phyloP scores from a whole-genome alignment of 805 yeast genomes.

The Sungouiella thailandica region DNA sequence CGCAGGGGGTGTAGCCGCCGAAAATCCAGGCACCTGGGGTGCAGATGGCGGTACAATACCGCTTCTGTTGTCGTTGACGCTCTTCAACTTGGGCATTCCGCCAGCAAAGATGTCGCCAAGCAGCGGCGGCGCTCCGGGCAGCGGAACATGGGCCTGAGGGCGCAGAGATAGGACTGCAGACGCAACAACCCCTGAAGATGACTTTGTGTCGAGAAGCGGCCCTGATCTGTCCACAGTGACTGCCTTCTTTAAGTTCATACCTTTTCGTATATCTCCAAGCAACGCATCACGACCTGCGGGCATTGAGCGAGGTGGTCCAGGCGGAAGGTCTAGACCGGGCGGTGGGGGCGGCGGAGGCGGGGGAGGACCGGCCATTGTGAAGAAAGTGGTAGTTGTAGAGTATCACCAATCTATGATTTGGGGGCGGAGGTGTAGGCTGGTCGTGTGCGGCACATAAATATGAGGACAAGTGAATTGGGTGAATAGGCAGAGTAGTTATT shows the following conservation, averaged over 20 bases:
- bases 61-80: constrained; percentile 30
- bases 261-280: constrained; percentile 77
- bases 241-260: constrained; percentile 37
- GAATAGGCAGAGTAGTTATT: too few species aligned
- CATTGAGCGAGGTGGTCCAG: constrained; percentile 15
- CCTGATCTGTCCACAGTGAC: constrained; percentile 40
- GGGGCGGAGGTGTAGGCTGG: too few species aligned
- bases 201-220: constrained; percentile 51
- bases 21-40: constrained; percentile 29
- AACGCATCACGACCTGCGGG: constrained; percentile 41
- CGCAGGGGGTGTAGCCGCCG: constrained; percentile 8
- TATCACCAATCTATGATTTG: too few species aligned
- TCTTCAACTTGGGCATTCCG: constrained; percentile 69
- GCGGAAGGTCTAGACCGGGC: constrained; percentile 20
- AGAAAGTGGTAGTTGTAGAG: not conserved
- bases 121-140: constrained; percentile 38
- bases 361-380: constrained; percentile 39
- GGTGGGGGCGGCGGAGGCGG: constrained; percentile 31
- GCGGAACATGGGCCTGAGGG: constrained; percentile 24
- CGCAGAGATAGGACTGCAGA: constrained; percentile 4
- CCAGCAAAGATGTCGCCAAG: constrained; percentile 71
- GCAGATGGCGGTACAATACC: constrained; percentile 34
- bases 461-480: too few species aligned
- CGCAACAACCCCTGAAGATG: constrained; percentile 4
- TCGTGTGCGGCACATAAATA: not conserved